phyloP scores from a whole-genome alignment of 1,284 basidiomycete genomes.

The Ganoderma resinaceum region DNA sequence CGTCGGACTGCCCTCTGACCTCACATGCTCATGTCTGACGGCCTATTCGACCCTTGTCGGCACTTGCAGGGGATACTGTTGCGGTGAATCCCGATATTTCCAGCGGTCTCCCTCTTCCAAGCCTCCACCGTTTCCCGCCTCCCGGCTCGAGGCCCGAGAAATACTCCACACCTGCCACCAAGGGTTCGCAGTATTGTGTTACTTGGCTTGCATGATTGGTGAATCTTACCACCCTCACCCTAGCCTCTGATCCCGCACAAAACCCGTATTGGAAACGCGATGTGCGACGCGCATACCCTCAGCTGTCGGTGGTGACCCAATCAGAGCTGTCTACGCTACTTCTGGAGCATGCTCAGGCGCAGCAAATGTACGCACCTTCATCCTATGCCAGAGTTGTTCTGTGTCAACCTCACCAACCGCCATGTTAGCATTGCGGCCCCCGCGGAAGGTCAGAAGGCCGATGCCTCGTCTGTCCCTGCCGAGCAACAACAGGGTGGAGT shows the following conservation, averaged over 20 bases:
- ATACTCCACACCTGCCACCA: constrained; percentile 87
- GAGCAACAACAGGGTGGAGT: constrained; percentile 49
- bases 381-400: constrained; percentile 5
- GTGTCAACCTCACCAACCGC: neutral
- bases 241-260: constrained; percentile 83
- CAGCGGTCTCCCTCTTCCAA: constrained; percentile 84
- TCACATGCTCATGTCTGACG: neutral
- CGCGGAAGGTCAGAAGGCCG: constrained; percentile 46
- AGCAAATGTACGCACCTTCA: constrained; percentile 58
- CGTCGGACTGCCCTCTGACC: constrained; percentile 39
- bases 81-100: constrained; percentile 92
- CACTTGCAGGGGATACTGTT: constrained; percentile 67
- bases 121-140: constrained; percentile 81
- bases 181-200: constrained; percentile 58
- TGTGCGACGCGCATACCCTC: constrained; percentile 90
- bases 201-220: constrained; percentile 13
- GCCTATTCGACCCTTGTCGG: constrained; percentile 1
- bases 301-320: constrained; percentile 86
- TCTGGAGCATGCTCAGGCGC: constrained; percentile 76
- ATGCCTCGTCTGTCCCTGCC: constrained; percentile 56
- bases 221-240: constrained; percentile 24
- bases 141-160: constrained; percentile 88
- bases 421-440: constrained; percentile 64
- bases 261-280: constrained; percentile 96
- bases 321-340: constrained; percentile 82